Evolutionary conservation across 192 early-diverging fungal species (phyloP).

Genomic region (Linnemannia zychae): DNA sequence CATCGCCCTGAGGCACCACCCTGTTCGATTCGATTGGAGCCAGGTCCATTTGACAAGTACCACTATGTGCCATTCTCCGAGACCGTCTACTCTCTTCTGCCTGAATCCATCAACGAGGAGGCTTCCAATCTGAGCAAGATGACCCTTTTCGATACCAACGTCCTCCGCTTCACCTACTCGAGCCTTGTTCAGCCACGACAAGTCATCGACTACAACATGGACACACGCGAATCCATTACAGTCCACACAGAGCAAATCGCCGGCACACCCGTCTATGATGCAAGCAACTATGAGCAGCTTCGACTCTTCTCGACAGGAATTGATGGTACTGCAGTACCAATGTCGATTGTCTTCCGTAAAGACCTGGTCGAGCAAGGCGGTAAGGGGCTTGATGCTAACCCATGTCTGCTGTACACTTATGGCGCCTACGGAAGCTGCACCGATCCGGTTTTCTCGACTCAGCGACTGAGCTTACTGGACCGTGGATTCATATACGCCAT

Average conservation of each 20-base stretch:
- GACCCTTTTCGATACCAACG: constrained; percentile 58
- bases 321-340: constrained; percentile 64
- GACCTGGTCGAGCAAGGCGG: constrained; percentile 48
- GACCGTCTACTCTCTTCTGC: constrained; percentile 63
- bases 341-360: constrained; percentile 72
- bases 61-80: constrained; percentile 74
- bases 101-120: constrained; percentile 65
- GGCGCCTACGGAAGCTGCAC: constrained; percentile 85
- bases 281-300: constrained; percentile 56
- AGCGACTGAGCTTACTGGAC: constrained; percentile 79
- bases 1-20: constrained; percentile 24
- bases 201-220: constrained; percentile 76
- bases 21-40: constrained; percentile 23
- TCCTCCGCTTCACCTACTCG: constrained; percentile 61
- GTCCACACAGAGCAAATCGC: constrained; percentile 46
- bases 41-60: constrained; percentile 59
- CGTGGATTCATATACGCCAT: constrained; percentile 84
- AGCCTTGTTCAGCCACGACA: constrained; percentile 63
- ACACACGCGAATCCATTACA: constrained; percentile 36
- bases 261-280: constrained; percentile 55
- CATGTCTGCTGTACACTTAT: constrained; percentile 79
- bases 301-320: constrained; percentile 60
- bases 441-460: constrained; percentile 81
- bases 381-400: constrained; percentile 58
- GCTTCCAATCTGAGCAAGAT: constrained; percentile 63